Conservation (phyloP, 495 filamentous ascomycete species). For the Extremus antarcticus region DNA sequence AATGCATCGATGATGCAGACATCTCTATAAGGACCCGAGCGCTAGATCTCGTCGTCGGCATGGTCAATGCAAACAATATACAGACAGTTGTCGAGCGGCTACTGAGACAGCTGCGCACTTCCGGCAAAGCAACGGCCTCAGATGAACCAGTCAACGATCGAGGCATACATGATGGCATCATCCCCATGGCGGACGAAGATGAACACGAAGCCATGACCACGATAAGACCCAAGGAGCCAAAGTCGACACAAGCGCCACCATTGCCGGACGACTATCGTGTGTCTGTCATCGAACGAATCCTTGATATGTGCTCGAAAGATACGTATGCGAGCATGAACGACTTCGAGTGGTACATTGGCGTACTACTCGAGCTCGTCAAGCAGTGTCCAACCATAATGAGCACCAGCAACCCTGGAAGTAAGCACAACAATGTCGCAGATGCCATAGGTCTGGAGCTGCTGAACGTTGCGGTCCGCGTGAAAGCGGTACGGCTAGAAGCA, state of each 20-base stretch:
- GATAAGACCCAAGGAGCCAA: constrained; percentile 27
- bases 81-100: constrained; percentile 74
- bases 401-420: constrained; percentile 1
- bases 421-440: constrained; percentile 17
- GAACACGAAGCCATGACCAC: constrained; percentile 46
- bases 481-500: constrained; percentile 61
- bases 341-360: constrained; percentile 93
- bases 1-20: constrained; percentile 89
- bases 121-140: constrained; percentile 31
- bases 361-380: constrained; percentile 68
- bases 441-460: constrained; percentile 71
- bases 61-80: constrained; percentile 79
- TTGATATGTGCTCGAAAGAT: constrained; percentile 84
- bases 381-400: constrained; percentile 41
- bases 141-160: constrained; percentile 30
- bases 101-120: constrained; percentile 64
- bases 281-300: constrained; percentile 64
- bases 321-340: constrained; percentile 77
- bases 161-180: constrained; percentile 24
- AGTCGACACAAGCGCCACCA: constrained; percentile 26
- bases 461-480: constrained; percentile 86
- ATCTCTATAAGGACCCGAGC: constrained; percentile 93
- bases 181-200: constrained; percentile 41
- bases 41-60: constrained; percentile 77
- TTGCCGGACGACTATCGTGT: constrained; percentile 74